Evolutionary conservation across 2,329 filamentous ascomycete genomes (phyloP).

Genomic region (Aspergillus costaricaensis): DNA sequence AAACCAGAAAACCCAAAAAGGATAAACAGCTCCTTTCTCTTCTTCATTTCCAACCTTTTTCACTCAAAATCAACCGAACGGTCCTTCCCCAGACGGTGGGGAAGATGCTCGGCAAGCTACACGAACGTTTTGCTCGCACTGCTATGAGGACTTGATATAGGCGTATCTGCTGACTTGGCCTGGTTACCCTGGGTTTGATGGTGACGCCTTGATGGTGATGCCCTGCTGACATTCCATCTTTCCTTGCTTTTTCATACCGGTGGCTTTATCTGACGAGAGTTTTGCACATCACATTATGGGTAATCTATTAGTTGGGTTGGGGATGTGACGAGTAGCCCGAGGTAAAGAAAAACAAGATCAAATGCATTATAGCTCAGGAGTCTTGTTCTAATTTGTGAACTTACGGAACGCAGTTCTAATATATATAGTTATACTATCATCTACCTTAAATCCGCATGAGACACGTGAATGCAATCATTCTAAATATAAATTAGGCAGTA

Average conservation of each 20-base stretch:
- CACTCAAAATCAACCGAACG: slow-evolving; percentile 13
- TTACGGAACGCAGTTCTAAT: too few relatives aligned
- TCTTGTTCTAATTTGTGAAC: neutral
- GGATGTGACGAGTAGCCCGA: neutral
- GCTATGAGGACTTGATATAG: neutral
- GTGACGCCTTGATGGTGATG: neutral
- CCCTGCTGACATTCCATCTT: neutral
- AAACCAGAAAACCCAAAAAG: slow-evolving; percentile 27
- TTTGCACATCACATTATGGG: neutral
- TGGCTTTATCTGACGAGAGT: neutral
- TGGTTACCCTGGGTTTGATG: slow-evolving; percentile 1
- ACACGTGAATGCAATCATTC: too few relatives aligned
- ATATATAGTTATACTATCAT: too few relatives aligned
- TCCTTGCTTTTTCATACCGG: neutral
- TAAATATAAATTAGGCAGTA: neutral
- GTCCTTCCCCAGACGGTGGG: slow-evolving; percentile 7
- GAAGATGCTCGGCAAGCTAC: slow-evolving; percentile 13
- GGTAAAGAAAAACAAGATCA: neutral
- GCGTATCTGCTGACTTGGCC: neutral
- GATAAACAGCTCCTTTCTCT: slow-evolving; percentile 12
- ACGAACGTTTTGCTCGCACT: slow-evolving; percentile 9
- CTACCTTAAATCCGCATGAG: too few relatives aligned
- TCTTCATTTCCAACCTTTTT: neutral
- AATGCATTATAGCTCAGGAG: neutral
- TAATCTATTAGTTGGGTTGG: neutral